phyloP scores from a whole-genome alignment of 2,329 filamentous ascomycete genomes.

The Talaromyces islandicus region DNA sequence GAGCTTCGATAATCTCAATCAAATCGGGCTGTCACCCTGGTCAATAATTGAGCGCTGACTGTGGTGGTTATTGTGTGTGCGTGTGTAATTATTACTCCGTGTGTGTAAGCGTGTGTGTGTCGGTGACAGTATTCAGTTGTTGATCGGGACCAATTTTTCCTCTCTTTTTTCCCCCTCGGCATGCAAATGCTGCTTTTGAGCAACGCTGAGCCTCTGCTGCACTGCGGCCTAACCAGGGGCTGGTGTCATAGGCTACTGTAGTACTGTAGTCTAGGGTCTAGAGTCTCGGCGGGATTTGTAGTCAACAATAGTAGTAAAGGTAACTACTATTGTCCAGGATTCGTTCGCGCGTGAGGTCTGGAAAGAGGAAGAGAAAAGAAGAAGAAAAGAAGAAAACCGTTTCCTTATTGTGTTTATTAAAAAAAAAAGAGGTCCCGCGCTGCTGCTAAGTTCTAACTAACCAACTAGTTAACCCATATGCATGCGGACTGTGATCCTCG shows the following conservation, averaged over 20 bases:
- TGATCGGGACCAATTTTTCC: neutral
- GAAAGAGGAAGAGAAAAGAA: neutral
- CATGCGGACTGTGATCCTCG: neutral
- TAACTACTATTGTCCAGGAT: neutral
- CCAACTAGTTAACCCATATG: neutral
- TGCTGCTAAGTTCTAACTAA: neutral
- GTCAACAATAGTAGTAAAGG: neutral
- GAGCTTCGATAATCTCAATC: neutral
- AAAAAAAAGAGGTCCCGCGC: neutral
- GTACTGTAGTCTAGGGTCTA: neutral
- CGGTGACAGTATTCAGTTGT: neutral
- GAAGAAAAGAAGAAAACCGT: neutral
- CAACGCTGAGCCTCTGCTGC: slow-evolving; percentile 4
- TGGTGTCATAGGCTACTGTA: slow-evolving; percentile 8
- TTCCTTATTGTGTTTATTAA: neutral
- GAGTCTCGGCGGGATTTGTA: neutral
- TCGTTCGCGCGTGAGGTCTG: neutral
- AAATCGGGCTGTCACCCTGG: neutral
- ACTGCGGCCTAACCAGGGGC: slow-evolving; percentile 12
- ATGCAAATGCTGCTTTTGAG: neutral
- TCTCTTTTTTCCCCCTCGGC: neutral
- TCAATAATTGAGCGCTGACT: neutral
- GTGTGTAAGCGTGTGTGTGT: neutral
- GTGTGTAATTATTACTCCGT: neutral
- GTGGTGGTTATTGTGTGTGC: neutral